Evolutionary conservation across 2,329 filamentous ascomycete species (phyloP), one percentile per base, ranked within the genome.

Genomic region (Venturia carpophila): DNA sequence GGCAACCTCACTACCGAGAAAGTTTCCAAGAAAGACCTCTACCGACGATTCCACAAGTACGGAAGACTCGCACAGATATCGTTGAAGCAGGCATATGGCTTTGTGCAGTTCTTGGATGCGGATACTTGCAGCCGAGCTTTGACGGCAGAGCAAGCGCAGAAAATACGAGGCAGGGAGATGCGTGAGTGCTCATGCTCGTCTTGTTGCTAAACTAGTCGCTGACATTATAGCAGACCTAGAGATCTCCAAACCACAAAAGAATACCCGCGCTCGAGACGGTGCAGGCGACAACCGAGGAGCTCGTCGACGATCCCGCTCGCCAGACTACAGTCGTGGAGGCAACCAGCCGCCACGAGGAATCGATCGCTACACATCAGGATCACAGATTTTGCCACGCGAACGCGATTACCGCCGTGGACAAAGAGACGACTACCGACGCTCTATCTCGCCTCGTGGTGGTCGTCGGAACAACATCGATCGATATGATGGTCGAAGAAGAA

Each of bases 81-180:
- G 0, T 91, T 97, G 70, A 97, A 97, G 76, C 92, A 94, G 69
- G 92, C 92, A 1, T 97, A 96, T 76, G 94, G 94, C 1, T 99
- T 97, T 73, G 92, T 97, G 43, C 94, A 97, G 74, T 99, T 95
- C 69, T 83, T 96, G 69, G 87, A 91, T 39, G 79, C 87, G 4
- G 81, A 83, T 2, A 88, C 93, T 71, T 96, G 92, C 68, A 81
- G 84, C 65, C 81, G 82, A 58, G 93, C 93, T 5, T 83, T 97
- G 70, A 82, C 89, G 43, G 82, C 83, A 43, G 86, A 97, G 67
- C 91, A 97, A 75, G 91, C 90, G 11, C 84, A 86, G 49, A 84
- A 91, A 68, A 86, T 97, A 45, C 85, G 90, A 72, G 93, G 92
- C n/a, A 88, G 92, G 69, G 92, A 92, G 74, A 96, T 97, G 73